Conservation (phyloP, 192 early-diverging fungal species). For the Umbelopsis vinacea region DNA sequence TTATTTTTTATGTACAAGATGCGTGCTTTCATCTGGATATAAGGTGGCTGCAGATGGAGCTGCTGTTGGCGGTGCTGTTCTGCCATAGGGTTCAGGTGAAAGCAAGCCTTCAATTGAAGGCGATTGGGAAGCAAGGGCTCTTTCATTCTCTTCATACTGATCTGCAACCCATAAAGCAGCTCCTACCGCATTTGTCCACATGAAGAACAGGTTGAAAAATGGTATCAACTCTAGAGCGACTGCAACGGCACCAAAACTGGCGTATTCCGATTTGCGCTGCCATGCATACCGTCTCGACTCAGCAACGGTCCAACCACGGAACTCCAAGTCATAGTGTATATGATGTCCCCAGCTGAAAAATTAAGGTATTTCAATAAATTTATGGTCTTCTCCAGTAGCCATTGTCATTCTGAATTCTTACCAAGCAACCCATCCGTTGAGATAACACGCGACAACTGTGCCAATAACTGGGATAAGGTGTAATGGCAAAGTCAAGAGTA, state of each 20-base stretch:
- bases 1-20: constrained; percentile 18
- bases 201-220: constrained; percentile 62
- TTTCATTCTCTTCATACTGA: constrained; percentile 53
- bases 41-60: constrained; percentile 11
- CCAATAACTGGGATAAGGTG: constrained; percentile 63
- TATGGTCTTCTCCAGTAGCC: too few relatives aligned
- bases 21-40: constrained; percentile 22
- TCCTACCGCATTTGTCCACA: constrained; percentile 74
- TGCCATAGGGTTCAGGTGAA: neutral
- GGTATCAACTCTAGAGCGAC: constrained; percentile 67
- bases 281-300: constrained; percentile 53
- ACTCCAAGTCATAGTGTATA: constrained; percentile 60
- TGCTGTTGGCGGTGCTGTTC: neutral
- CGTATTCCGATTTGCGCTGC: constrained; percentile 37
- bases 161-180: constrained; percentile 68
- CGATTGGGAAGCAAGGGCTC: constrained; percentile 3
- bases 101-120: constrained; percentile 3
- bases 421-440: constrained; percentile 57
- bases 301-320: constrained; percentile 48
- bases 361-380: neutral
- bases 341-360: constrained; percentile 50
- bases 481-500: constrained; percentile 62
- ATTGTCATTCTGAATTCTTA: constrained; percentile 14
- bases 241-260: constrained; percentile 52
- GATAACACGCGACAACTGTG: constrained; percentile 47